phyloP scores from a whole-genome alignment of 176 grass and related monocot genomes.

The Poa annua region DNA sequence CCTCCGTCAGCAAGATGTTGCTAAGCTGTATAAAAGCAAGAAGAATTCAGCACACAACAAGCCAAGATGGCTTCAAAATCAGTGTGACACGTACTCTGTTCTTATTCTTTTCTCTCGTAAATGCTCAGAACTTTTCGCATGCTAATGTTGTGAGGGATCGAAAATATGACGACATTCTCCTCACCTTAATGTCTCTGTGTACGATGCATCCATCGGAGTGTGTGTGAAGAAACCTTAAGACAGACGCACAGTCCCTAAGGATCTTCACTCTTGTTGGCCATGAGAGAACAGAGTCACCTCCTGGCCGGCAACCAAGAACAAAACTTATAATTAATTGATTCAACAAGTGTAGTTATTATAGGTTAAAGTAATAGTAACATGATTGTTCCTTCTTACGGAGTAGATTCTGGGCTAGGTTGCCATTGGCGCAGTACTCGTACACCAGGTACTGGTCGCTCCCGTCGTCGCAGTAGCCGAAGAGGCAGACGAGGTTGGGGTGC shows the following conservation, averaged over 20 bases:
- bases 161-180: not conserved
- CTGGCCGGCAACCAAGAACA: slow-evolving; percentile 29
- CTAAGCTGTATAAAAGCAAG: slow-evolving; percentile 45
- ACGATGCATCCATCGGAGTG: slow-evolving; percentile 72
- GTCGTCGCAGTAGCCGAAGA: slow-evolving; percentile 73
- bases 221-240: slow-evolving; percentile 66
- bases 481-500: slow-evolving; percentile 62
- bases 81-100: not conserved
- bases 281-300: slow-evolving; percentile 50
- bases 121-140: not conserved
- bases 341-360: not conserved
- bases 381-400: slow-evolving; percentile 42
- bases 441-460: slow-evolving; percentile 60
- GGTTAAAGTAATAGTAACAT: not conserved
- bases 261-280: slow-evolving; percentile 66
- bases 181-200: slow-evolving; percentile 75
- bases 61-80: not conserved
- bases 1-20: slow-evolving; percentile 70
- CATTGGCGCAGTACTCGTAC: slow-evolving; percentile 65
- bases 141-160: not conserved
- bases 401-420: slow-evolving; percentile 62
- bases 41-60: not conserved
- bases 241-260: slow-evolving; percentile 59
- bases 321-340: not conserved
- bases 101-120: not conserved